A percentile compares a stretch with the other conserved stretches of the same genome.
Conservation (phyloP, 2,329 filamentous ascomycete genomes). For the Alternaria sp. region DNA sequence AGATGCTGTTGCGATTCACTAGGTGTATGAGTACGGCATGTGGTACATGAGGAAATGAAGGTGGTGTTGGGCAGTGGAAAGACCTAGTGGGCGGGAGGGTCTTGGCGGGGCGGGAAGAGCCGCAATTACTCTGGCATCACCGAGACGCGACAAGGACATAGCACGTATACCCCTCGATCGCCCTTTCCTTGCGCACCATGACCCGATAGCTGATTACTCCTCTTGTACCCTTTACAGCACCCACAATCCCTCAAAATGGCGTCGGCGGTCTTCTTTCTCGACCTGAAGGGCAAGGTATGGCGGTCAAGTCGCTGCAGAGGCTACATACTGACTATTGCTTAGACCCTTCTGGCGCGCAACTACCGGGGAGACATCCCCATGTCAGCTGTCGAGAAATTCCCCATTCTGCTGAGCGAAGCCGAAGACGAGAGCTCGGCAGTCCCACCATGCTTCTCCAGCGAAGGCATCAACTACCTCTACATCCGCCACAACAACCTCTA, state of each 20-base stretch:
- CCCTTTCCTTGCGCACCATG: slow-evolving; percentile 18
- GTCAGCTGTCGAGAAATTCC: slow-evolving; percentile 98
- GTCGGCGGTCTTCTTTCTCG: slow-evolving; percentile 97
- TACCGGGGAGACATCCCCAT: slow-evolving; percentile 99
- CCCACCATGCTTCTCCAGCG: slow-evolving; percentile 95
- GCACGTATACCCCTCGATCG: slow-evolving; percentile 14
- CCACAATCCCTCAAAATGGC: slow-evolving; percentile 70
- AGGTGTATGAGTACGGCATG: too few species aligned
- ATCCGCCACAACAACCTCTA: slow-evolving; percentile 99
- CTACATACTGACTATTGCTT: slow-evolving; percentile 40
- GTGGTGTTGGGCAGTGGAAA: too few species aligned
- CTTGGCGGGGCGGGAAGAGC: slow-evolving; percentile 18
- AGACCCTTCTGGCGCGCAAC: slow-evolving; percentile 98
- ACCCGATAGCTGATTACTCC: slow-evolving; percentile 10
- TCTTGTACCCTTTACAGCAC: not conserved
- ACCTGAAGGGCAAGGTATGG: slow-evolving; percentile 97
- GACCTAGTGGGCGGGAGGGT: not conserved
- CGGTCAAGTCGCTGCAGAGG: slow-evolving; percentile 32
- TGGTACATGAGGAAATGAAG: too few species aligned
- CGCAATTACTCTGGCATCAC: slow-evolving; percentile 20
- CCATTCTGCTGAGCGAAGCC: slow-evolving; percentile 92
- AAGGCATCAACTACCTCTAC: slow-evolving; percentile 99
- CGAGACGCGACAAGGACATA: slow-evolving; percentile 15
- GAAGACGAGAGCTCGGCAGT: slow-evolving; percentile 99
- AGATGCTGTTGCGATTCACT: too few species aligned